Conservation (phyloP, 495 filamentous ascomycete genomes). For the Penicillium subrubescens region DNA sequence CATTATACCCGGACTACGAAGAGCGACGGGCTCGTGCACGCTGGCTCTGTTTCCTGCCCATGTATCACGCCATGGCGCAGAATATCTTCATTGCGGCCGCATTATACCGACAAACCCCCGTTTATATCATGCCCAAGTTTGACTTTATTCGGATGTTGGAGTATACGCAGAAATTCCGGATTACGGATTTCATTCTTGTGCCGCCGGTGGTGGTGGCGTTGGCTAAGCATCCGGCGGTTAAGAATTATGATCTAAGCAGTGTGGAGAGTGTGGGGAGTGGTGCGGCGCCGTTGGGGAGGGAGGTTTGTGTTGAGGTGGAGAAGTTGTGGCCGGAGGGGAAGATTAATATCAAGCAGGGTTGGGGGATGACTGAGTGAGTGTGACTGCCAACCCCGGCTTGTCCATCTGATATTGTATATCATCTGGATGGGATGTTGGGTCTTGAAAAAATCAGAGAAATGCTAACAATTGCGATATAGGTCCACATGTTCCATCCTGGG, state of each 20-base stretch:
- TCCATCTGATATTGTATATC: not conserved
- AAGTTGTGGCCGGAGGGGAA: slow-evolving; percentile 57
- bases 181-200: slow-evolving; percentile 62
- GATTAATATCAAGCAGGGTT: slow-evolving; percentile 72
- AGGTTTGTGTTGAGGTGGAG: slow-evolving; percentile 61
- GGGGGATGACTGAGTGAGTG: slow-evolving; percentile 79
- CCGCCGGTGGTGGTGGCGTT: slow-evolving; percentile 75
- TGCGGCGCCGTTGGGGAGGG: slow-evolving; percentile 65
- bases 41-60: slow-evolving; percentile 66
- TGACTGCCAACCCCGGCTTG: not conserved
- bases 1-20: slow-evolving; percentile 51
- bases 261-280: slow-evolving; percentile 60
- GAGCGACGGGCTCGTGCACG: slow-evolving; percentile 32
- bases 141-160: slow-evolving; percentile 71
- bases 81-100: slow-evolving; percentile 49
- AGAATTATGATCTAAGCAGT: slow-evolving; percentile 68
- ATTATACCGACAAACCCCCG: slow-evolving; percentile 44
- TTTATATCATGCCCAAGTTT: slow-evolving; percentile 75
- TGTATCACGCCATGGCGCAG: slow-evolving; percentile 70
- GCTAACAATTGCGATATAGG: slow-evolving; percentile 28
- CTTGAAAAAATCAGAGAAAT: not conserved
- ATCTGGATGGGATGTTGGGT: not conserved
- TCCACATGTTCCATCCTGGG: slow-evolving; percentile 64
- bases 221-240: slow-evolving; percentile 66
- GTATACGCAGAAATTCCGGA: slow-evolving; percentile 65